phyloP scores from a whole-genome alignment of 2,329 filamentous ascomycete species.

The Emergomyces africanus region DNA sequence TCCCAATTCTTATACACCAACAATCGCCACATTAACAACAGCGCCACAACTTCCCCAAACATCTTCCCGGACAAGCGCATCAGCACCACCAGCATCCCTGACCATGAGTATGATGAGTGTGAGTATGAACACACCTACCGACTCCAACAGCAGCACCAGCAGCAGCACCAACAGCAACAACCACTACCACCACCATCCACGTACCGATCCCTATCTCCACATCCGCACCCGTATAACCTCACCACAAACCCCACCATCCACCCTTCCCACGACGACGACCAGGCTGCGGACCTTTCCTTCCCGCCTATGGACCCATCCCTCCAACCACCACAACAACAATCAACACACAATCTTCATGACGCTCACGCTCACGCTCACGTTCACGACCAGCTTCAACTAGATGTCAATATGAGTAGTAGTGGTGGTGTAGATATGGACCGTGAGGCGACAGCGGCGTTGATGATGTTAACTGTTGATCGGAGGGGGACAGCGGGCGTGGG shows the following conservation, averaged over 20 bases:
- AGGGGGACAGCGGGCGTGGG: constrained; percentile 29
- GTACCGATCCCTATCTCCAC: not conserved
- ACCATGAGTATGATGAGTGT: not conserved
- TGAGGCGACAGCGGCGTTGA: constrained; percentile 69
- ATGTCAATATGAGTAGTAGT: constrained; percentile 21
- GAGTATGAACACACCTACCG: not conserved
- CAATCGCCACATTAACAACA: not conserved
- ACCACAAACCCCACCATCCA: constrained; percentile 12
- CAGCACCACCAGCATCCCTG: not conserved
- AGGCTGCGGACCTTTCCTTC: constrained; percentile 1
- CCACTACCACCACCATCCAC: not conserved
- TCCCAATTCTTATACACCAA: not conserved
- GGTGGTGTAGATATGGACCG: constrained; percentile 48
- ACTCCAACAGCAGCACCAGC: not conserved
- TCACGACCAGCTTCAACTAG: not conserved
- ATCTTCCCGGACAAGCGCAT: not conserved
- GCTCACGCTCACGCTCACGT: no score
- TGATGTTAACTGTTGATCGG: constrained; percentile 78
- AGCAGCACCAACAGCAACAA: not conserved
- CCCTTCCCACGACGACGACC: constrained; percentile 13
- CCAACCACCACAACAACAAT: not conserved
- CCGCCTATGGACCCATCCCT: not conserved
- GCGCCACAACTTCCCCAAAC: not conserved
- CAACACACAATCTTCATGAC: not conserved
- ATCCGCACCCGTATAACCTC: not conserved